A percentile compares a stretch with the other conserved stretches of the same genome.
phyloP scores from a whole-genome alignment of 257 asterid genomes.

The Paraleonurus japonicus region DNA sequence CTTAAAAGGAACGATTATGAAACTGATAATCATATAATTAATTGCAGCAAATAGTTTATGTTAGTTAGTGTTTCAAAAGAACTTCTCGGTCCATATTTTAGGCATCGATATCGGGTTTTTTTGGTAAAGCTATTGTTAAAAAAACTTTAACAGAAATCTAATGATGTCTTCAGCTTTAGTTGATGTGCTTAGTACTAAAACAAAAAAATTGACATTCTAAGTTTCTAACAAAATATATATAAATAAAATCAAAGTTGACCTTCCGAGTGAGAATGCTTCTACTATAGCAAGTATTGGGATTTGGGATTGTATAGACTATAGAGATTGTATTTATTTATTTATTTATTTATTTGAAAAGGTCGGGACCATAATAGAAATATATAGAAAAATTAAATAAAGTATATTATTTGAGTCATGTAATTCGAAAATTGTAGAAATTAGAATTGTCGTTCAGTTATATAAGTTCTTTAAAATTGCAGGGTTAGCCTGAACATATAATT shows the following conservation, averaged over 20 bases:
- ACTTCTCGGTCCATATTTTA: constrained; percentile 18
- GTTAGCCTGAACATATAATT: too few relatives aligned
- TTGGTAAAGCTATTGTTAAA: background rate
- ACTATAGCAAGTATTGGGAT: constrained; percentile 3
- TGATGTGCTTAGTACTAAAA: background rate
- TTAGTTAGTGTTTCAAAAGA: background rate
- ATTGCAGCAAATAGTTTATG: constrained; percentile 6
- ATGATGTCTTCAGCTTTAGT: background rate
- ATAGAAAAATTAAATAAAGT: background rate
- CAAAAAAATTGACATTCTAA: too few relatives aligned
- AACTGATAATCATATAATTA: background rate
- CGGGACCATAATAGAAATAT: background rate
- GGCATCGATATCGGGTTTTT: background rate
- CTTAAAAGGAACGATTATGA: background rate
- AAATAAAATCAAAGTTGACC: constrained; percentile 20
- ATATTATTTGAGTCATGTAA: background rate
- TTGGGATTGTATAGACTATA: background rate
- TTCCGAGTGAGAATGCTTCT: background rate
- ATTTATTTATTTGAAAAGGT: background rate
- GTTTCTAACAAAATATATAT: background rate
- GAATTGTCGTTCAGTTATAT: background rate
- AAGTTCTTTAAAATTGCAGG: background rate
- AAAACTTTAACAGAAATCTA: background rate
- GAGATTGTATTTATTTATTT: too few relatives aligned
- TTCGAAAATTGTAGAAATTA: background rate